Conservation (phyloP, 225 moss, liverwort and hornwort species). For the Rhytidiadelphus loreus region DNA sequence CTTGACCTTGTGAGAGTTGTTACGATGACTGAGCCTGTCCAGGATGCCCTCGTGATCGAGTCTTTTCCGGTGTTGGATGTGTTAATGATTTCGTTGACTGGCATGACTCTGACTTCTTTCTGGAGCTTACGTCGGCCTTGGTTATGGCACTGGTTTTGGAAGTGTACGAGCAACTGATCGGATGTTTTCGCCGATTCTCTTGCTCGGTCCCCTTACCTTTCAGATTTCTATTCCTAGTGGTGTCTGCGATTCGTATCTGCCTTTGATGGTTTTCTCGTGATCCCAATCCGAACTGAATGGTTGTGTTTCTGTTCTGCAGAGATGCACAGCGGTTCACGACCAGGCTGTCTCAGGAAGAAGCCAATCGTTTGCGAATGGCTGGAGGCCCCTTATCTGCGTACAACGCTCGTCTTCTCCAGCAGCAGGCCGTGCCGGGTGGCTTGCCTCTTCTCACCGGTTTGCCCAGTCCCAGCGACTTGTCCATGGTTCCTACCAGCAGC, state of each 20-base stretch:
- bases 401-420: slow-evolving; percentile 44
- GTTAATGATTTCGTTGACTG: not conserved
- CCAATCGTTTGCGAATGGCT: slow-evolving; percentile 55
- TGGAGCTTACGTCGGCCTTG: not conserved
- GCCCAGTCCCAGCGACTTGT: slow-evolving; percentile 54
- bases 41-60: not conserved
- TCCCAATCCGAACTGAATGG: not conserved
- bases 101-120: not conserved
- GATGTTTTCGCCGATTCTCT: not conserved
- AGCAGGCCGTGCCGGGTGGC: slow-evolving; percentile 44
- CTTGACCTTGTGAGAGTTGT: not conserved
- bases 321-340: slow-evolving; percentile 69
- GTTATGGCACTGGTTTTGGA: not conserved
- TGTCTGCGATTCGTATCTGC: not conserved
- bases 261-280: not conserved
- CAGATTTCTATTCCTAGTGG: not conserved
- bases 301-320: slow-evolving; percentile 17
- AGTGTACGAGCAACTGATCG: not conserved
- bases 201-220: too few relatives aligned
- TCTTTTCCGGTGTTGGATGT: not conserved
- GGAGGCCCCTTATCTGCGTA: slow-evolving; percentile 7
- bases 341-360: slow-evolving; percentile 61
- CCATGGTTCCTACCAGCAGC: slow-evolving; percentile 40
- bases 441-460: slow-evolving; percentile 56
- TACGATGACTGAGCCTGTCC: not conserved